phyloP scores from a whole-genome alignment of 108 stramenopile species.

The Cylindrotheca fusiformis region DNA sequence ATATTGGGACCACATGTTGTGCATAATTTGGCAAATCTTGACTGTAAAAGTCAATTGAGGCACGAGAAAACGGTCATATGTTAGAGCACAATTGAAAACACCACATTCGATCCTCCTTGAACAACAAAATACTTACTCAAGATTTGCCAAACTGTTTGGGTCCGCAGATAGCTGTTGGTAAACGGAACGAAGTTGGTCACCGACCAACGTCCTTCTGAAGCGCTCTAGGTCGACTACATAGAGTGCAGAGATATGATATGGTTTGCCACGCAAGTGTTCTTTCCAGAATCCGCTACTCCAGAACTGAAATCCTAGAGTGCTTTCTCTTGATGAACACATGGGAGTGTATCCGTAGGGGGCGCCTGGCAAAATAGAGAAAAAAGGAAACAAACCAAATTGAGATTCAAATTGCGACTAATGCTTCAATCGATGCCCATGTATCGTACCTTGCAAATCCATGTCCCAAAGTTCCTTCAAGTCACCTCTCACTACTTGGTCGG shows the following conservation, averaged over 20 bases:
- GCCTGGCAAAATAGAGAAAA: background rate
- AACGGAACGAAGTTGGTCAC: constrained; percentile 89
- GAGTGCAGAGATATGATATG: constrained; percentile 97
- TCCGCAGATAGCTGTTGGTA: constrained; percentile 95
- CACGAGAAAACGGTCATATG: background rate
- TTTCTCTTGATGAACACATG: constrained; percentile 90
- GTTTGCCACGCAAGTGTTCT: constrained; percentile 85
- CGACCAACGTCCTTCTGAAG: constrained; percentile 88
- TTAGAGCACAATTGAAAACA: background rate
- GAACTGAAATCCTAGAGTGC: constrained; percentile 94
- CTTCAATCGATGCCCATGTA: constrained; percentile 6
- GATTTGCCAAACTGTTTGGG: constrained; percentile 94
- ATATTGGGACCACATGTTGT: constrained; percentile 88
- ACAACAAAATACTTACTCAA: constrained; percentile 55
- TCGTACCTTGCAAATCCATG: constrained; percentile 80
- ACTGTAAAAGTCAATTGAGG: constrained; percentile 17
- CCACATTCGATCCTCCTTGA: background rate
- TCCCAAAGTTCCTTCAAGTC: constrained; percentile 98
- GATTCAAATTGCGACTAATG: background rate
- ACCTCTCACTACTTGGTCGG: constrained; percentile 97
- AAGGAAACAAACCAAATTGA: background rate
- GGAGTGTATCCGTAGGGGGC: constrained; percentile 94
- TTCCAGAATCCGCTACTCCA: constrained; percentile 97
- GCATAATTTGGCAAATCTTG: constrained; percentile 99
- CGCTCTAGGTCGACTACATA: constrained; percentile 96